Percentiles rank a stretch among this genome's conserved stretches.
These are phyloP conservation scores for Capronia coronata DNA, from an alignment of 2,329 filamentous ascomycete species.

Conservation along the genomic window DNA sequence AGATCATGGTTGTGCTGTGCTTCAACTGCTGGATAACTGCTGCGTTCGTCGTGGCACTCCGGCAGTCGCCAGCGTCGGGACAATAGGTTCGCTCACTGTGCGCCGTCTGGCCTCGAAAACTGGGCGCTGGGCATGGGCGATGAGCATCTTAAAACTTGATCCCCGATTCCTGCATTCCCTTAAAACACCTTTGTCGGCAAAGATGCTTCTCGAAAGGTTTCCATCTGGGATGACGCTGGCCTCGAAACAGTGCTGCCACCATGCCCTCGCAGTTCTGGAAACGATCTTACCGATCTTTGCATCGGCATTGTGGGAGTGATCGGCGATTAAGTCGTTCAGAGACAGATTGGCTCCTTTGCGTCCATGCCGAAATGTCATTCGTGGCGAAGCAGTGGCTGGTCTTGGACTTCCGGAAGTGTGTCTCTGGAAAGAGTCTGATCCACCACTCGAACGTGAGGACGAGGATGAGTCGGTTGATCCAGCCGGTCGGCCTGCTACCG, in stretches of 20 bases:
- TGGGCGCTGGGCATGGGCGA: slow-evolving; percentile 84
- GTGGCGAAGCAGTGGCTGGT: slow-evolving; percentile 16
- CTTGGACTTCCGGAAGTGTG: slow-evolving; percentile 30
- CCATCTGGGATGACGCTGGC: slow-evolving; percentile 50
- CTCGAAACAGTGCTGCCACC: slow-evolving; percentile 93
- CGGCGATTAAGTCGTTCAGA: slow-evolving; percentile 66
- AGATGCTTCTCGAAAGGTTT: slow-evolving; percentile 60
- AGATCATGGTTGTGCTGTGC: slow-evolving; percentile 12
- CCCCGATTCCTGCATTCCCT: slow-evolving; percentile 79
- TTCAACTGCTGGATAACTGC: slow-evolving; percentile 6
- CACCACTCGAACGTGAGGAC: slow-evolving; percentile 28
- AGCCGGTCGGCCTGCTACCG: slow-evolving; percentile 42
- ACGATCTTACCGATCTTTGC: slow-evolving; percentile 90
- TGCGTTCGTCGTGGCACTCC: slow-evolving; percentile 8
- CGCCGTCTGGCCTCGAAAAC: slow-evolving; percentile 35
- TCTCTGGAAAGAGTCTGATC: slow-evolving; percentile 30
- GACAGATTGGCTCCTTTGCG: slow-evolving; percentile 35
- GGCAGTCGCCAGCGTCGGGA: slow-evolving; percentile 22
- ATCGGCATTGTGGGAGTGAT: slow-evolving; percentile 64
- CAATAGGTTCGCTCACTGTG: slow-evolving; percentile 37
- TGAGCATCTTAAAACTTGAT: slow-evolving; percentile 82
- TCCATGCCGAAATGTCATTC: slow-evolving; percentile 25
- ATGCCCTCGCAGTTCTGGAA: slow-evolving; percentile 86
- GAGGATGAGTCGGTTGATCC: slow-evolving; percentile 38
- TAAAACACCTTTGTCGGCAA: slow-evolving; percentile 67